phyloP scores from a whole-genome alignment of 768 basidiomycete genomes.

The Leucosporidium creatinivorum region DNA sequence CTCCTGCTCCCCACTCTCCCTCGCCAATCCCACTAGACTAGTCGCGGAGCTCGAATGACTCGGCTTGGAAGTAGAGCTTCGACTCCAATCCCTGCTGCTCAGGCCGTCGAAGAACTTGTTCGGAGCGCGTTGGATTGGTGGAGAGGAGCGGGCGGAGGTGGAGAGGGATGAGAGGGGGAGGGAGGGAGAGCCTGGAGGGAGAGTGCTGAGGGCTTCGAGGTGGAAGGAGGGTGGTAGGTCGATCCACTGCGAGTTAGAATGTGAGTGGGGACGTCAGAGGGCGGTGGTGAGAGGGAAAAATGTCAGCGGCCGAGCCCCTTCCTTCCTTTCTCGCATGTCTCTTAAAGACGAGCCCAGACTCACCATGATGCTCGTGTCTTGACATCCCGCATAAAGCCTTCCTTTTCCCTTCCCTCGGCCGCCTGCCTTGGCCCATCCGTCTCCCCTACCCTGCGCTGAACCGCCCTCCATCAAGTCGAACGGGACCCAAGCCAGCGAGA shows the following conservation, averaged over 20 bases:
- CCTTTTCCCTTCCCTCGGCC: neutral
- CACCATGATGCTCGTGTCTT: conserved; percentile 29
- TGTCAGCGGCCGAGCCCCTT: too few relatives aligned
- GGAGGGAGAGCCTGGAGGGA: neutral
- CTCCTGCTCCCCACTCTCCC: neutral
- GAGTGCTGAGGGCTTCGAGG: neutral
- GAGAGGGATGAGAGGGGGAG: conserved; percentile 18
- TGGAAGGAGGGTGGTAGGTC: conserved; percentile 25
- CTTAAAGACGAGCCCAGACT: neutral
- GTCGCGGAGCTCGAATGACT: neutral
- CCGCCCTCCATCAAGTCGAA: neutral
- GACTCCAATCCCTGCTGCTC: conserved; percentile 6
- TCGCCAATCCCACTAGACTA: neutral
- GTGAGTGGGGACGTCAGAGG: too few relatives aligned
- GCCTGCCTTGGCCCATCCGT: too few relatives aligned
- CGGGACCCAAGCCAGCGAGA: conserved; percentile 42
- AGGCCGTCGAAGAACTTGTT: conserved; percentile 36
- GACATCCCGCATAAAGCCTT: conserved; percentile 22
- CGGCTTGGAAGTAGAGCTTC: neutral
- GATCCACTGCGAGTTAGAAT: conserved; percentile 22
- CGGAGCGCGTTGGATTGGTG: conserved; percentile 26
- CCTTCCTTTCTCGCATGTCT: too few relatives aligned
- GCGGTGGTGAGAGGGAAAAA: too few relatives aligned
- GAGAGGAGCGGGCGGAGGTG: conserved; percentile 18
- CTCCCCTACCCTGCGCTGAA: neutral